These are phyloP conservation scores for Lactifluus piperatus DNA, from an alignment of 768 basidiomycete species.

Conservation along the genomic window DNA sequence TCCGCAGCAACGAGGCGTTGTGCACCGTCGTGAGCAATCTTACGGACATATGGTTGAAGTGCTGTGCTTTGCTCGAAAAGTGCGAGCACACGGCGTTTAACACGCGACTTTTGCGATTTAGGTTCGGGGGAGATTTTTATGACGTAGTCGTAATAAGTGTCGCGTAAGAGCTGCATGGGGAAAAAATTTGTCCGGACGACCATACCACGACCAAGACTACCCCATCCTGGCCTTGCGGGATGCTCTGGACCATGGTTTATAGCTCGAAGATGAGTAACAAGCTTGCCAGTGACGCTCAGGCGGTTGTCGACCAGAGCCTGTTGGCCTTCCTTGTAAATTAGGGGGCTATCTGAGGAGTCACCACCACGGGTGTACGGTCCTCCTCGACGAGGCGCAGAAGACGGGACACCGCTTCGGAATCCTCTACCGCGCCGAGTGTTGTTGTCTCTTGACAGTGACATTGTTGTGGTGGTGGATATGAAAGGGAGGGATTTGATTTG, in stretches of 20 bases:
- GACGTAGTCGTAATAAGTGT: slow-evolving; percentile 45
- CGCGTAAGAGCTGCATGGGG: slow-evolving; percentile 37
- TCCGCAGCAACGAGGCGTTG: slow-evolving; percentile 35
- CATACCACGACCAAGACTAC: slow-evolving; percentile 30
- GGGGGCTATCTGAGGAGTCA: not conserved
- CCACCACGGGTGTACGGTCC: not conserved
- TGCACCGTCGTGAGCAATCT: slow-evolving; percentile 44
- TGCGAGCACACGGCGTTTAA: slow-evolving; percentile 36
- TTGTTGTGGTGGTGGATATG: not conserved
- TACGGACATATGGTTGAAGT: slow-evolving; percentile 30
- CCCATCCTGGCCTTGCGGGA: slow-evolving; percentile 13
- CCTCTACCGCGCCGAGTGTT: not conserved
- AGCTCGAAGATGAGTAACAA: not conserved
- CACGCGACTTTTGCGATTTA: slow-evolving; percentile 31
- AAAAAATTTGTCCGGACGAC: slow-evolving; percentile 61
- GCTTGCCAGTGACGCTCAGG: not conserved
- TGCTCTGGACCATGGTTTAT: not conserved
- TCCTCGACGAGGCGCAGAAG: not conserved
- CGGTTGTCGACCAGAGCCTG: not conserved
- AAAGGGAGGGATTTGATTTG: not conserved
- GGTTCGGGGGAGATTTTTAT: slow-evolving; percentile 43
- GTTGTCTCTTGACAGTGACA: not conserved
- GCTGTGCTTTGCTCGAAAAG: slow-evolving; percentile 40
- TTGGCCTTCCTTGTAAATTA: not conserved
- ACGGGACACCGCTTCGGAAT: not conserved